Base-by-base conservation (phyloP, 2,329 filamentous ascomycete genomes). In the Venturia pyrina region DNA sequence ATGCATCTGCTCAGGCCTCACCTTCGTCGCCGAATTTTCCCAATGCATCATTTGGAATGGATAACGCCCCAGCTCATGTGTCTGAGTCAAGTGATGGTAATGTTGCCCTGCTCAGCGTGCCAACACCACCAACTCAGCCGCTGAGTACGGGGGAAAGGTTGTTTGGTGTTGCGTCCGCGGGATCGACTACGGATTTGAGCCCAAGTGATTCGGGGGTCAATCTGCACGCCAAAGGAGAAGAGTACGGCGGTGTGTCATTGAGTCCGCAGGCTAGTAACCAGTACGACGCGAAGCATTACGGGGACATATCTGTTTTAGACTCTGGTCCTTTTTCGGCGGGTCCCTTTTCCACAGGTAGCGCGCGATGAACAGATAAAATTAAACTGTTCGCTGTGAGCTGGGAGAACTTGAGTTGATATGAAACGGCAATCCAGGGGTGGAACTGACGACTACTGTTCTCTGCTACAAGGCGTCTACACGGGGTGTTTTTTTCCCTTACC, bases 251-350 rank as follows among this genome's bases (percentile, higher is more conserved):
- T 15, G 37, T 40, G 8, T 15, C 37, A 19, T 32, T 65, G 13
- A 48, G 69, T 5, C 67, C 34, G 41, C 43, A 70, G 5, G 64
- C 69, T 44, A 63, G 69, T 50, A 68, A 70, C 24, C 68, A 70
- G 40, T 68, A 73, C 44, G 74, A 75, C 62, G 69, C 72, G 44
- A 76, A 76, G 64, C 73, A 75, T 53, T 70, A 75, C 53, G 73
- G 72, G 13, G 72, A 75, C 56, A 69, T 76, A 10, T 72, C 68
- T 62, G 69, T 74, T 70, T 65, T 73, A 21, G 70, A 73, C 32
- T 34, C 37, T 43, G 60, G 37, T 1, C 60, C 37, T 44, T 62
- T 62, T 32, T 37, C 53, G 32, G 28, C 32, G 7, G 53, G 32
- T 19, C 24, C 53, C 21, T 53, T 53, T 17, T 53, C 48, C 28